phyloP scores from a whole-genome alignment of 148 eudicot genomes.

The Mesembryanthemum crystallinum region DNA sequence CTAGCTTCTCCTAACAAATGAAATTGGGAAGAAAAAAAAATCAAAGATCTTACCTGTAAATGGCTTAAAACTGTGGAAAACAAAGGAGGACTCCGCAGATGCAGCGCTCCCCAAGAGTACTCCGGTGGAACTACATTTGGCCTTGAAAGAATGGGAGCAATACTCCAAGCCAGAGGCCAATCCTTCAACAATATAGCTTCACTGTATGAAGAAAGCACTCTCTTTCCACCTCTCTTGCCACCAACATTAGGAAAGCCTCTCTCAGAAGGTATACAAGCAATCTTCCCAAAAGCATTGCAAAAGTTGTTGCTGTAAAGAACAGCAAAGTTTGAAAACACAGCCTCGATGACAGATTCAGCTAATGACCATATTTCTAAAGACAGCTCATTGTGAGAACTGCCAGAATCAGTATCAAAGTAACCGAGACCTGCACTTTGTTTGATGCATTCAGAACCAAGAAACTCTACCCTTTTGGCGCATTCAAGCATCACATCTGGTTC shows the following conservation, averaged over 20 bases:
- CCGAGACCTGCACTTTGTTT: slow-evolving; percentile 43
- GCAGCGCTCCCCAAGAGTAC: slow-evolving; percentile 88
- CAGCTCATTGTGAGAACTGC: slow-evolving; percentile 51
- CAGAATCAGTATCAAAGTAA: slow-evolving; percentile 52
- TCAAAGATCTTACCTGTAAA: slow-evolving; percentile 52
- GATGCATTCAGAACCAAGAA: slow-evolving; percentile 64
- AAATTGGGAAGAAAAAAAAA: background rate
- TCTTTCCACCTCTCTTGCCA: slow-evolving; percentile 80
- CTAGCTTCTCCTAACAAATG: background rate
- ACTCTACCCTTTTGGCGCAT: slow-evolving; percentile 89
- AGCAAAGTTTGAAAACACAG: slow-evolving; percentile 89
- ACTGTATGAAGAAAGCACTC: slow-evolving; percentile 81
- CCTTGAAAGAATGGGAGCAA: slow-evolving; percentile 74
- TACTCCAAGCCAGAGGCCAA: slow-evolving; percentile 98
- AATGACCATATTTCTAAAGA: slow-evolving; percentile 76
- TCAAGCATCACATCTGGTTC: slow-evolving; percentile 88
- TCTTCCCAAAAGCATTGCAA: slow-evolving; percentile 78
- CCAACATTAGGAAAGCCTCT: slow-evolving; percentile 88
- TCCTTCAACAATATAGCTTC: slow-evolving; percentile 85
- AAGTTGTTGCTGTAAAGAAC: slow-evolving; percentile 81
- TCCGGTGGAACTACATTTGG: slow-evolving; percentile 85
- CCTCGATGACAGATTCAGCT: slow-evolving; percentile 78
- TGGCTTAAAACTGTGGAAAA: slow-evolving; percentile 69
- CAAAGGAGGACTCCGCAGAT: slow-evolving; percentile 82
- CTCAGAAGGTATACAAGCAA: slow-evolving; percentile 87